Evolutionary conservation across 2,329 filamentous ascomycete species (phyloP), one percentile per base, ranked within the genome.

Genomic region (Trichoderma polysporum): DNA sequence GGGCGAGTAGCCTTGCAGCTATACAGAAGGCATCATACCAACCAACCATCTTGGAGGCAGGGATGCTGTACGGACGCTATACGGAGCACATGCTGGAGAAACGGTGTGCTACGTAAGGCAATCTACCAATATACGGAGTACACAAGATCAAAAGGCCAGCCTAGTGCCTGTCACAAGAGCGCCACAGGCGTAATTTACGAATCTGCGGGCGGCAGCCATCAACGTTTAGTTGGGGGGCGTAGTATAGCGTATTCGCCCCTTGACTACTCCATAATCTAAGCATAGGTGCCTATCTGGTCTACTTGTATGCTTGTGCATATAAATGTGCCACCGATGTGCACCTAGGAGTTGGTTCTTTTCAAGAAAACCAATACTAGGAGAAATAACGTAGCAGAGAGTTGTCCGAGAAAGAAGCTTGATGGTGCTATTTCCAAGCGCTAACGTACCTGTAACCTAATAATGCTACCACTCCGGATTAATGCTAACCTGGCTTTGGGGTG

Each of bases 1-100:
- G 19, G 49, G 33, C 17, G 25, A 54, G 49, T 25, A 62, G 59
- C 59, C 59, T 54, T 63, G 59, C 59, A 63, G 59, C 37, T 33
- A 9, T 17, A 19, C 41, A 4, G 10, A 4, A 19, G n/a, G 12
- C 41, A 22, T 19, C 22, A n/a, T n/a, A n/a, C n/a, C n/a, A n/a
- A n/a, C n/a, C n/a, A n/a, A n/a, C n/a, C n/a, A n/a, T n/a, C n/a
- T n/a, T n/a, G n/a, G n/a, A n/a, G n/a, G n/a, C n/a, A n/a, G n/a
- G n/a, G n/a, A n/a, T n/a, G 41, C 41, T 22, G 15, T 41, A n/a
- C 39, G n/a, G n/a, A n/a, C n/a, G n/a, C n/a, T 17, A 3, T 41
- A 19, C 39, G 15, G 19, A 19, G 39, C 17, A 41, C 15, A 41
- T 19, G 39, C 41, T 45, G 41, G 41, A 22, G n/a, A 22, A n/a